Evolutionary conservation across 2,329 filamentous ascomycete species (phyloP).

Genomic region (Colletotrichum abscissum): DNA sequence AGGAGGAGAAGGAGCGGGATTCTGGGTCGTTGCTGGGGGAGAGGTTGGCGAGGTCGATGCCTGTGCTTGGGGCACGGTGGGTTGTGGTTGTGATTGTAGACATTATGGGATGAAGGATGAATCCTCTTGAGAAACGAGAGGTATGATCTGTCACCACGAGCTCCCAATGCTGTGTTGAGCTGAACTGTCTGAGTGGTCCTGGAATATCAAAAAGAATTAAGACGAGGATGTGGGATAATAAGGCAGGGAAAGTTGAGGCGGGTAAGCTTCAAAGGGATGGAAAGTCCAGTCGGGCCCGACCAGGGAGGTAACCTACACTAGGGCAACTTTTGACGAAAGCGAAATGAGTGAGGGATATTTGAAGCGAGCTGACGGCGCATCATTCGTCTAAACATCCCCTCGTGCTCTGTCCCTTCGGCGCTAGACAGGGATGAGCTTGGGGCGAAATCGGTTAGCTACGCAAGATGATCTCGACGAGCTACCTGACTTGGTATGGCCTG

Average conservation of each 20-base stretch:
- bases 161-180: neutral
- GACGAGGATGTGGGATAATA: neutral
- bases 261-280: neutral
- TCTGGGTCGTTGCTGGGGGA: slow-evolving; percentile 25
- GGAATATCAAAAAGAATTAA: neutral
- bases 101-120: neutral
- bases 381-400: slow-evolving; percentile 4
- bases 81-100: neutral
- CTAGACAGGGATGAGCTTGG: neutral
- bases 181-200: neutral
- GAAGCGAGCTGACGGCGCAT: slow-evolving; percentile 10
- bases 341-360: slow-evolving; percentile 17
- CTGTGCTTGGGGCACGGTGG: slow-evolving; percentile 1
- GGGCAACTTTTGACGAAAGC: slow-evolving; percentile 15
- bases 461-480: neutral
- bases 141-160: fast-evolving
- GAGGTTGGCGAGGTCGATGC: slow-evolving; percentile 7
- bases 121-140: fast-evolving
- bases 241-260: slow-evolving; percentile 28
- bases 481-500: neutral
- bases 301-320: neutral
- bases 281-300: slow-evolving; percentile 12
- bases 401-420: neutral
- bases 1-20: slow-evolving; percentile 27
- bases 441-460: neutral